Evolutionary conservation across 768 basidiomycete species (phyloP), one percentile per base, ranked within the genome.

Genomic region (Lactifluus rugatus): DNA sequence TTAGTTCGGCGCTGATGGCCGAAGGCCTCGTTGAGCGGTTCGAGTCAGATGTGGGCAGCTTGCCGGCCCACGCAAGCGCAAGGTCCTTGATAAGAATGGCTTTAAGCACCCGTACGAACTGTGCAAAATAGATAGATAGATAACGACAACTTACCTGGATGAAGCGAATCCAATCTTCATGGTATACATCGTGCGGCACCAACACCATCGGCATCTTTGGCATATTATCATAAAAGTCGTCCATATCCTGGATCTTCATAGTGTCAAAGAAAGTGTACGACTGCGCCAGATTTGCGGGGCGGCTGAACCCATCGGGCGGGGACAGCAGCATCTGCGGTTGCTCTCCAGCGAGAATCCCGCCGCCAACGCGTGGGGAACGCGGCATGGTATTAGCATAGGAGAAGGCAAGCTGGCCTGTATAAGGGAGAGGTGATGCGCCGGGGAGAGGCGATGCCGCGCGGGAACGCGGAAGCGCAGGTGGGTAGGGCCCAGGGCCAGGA

Each of bases 91-190:
- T 11, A 51, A 28, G 13, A 42, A 57, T 50, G 64, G 48, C 25
- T 36, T 36, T 21, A 26, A 34, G 3, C 28, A 31, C n/a, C 13
- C 16, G 52, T 21, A 53, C 14, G 34, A 2, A 36, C 13, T 13
- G 47, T 26, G 49, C 31, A 52, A n/a, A n/a, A n/a, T n/a, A n/a
- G n/a, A n/a, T n/a, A n/a, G n/a, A n/a, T n/a, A 26, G 13, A 28
- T 16, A 26, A 3, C 23, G 39, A 19, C 16, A 19, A 75, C 79
- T 13, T 66, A 87, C 89, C 73, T 82, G 81, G 76, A 87, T 85
- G 65, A 88, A 80, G 52, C 89, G 76, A 61, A 78, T 81, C 89
- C 89, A 93, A 65, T 93, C 89, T 54, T 85, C 82, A 60, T 79
- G 77, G 60, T 81, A 81, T 10, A 90, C 82, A 65, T 93, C 89